These are phyloP conservation scores for Sequoiadendron giganteum DNA, from an alignment of 75 land plant species.

Conservation along the genomic window DNA sequence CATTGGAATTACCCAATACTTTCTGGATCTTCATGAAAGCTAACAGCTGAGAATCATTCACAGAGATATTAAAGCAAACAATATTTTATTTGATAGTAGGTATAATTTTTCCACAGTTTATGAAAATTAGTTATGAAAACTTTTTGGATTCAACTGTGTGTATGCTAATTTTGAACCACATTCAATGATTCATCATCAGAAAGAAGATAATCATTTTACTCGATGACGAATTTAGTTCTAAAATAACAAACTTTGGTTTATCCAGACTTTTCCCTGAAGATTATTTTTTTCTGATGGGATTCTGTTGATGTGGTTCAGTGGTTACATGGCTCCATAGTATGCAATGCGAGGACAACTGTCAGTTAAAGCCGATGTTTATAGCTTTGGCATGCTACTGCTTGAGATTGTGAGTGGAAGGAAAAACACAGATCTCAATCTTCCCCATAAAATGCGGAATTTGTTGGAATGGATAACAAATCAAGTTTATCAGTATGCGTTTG, in stretches of 20 bases:
- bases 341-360: constrained; percentile 1
- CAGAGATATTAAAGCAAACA: constrained; percentile 44
- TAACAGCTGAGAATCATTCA: constrained; percentile 41
- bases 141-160: too few relatives aligned
- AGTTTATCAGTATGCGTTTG: neutral
- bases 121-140: too few relatives aligned
- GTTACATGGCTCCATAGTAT: constrained; percentile 19
- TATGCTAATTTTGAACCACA: too few relatives aligned
- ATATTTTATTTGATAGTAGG: constrained; percentile 20
- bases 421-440: neutral
- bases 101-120: too few relatives aligned
- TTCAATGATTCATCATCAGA: too few relatives aligned
- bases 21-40: constrained; percentile 31
- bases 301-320: neutral
- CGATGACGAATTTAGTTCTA: too few relatives aligned
- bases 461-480: neutral
- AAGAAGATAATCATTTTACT: too few relatives aligned
- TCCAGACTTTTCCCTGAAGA: too few relatives aligned
- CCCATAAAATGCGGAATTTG: neutral
- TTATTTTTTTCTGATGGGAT: too few relatives aligned
- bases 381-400: constrained; percentile 12
- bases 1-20: constrained; percentile 26
- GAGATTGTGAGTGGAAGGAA: constrained; percentile 11
- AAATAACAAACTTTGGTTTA: too few relatives aligned
- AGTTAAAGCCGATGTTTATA: constrained; percentile 12